Base-by-base conservation (phyloP, 1,284 basidiomycete genomes). In the Tremellales sp. region DNA sequence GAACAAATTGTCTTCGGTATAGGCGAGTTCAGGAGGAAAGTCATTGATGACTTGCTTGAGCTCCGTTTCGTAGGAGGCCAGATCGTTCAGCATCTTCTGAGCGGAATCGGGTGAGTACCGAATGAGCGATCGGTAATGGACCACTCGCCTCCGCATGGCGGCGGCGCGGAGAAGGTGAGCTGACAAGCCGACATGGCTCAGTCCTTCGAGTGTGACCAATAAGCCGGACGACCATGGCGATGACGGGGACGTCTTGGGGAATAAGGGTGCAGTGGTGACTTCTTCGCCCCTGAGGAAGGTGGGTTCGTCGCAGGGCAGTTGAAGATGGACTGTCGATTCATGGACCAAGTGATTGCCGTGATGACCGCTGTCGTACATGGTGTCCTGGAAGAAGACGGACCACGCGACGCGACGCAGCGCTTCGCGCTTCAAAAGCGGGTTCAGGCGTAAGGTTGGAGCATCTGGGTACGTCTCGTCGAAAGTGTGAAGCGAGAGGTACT, bases 231-330 rank as follows among this genome's bases (percentile, higher is more conserved):
- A 15, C 23, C 23, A 24, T 5, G 39, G 21, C 8, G 35, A 4
- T 19, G 27, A 15, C 23, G n/a, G 15, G 4, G 21, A 13, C 11
- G 19, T 17, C 19, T 36, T 36, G 4, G 33, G 33, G 13, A 36
- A 36, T n/a, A 47, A 37, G 8, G 21, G 15, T 12, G 51, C 48
- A 17, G 49, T 51, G 15, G 13, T 33, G 11, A 51, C 43, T 13
- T 51, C 40, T 23, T 46, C 36, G n/a, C 46, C 43, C 17, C 45
- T 40, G 4, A 52, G 43, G 35, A 57, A 57, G 6, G 29, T 26
- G 6, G 42, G 23, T 37, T 56, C 56, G 40, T 45, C 43, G 29
- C 44, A 49, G n/a, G 56, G 54, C 6, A 56, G 48, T 39, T 52
- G 54, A 27, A 56, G 42, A 19, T 44, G 44, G 29, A 41, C 53